Conservation (phyloP, 495 filamentous ascomycete genomes). For the Xylaria castorea region DNA sequence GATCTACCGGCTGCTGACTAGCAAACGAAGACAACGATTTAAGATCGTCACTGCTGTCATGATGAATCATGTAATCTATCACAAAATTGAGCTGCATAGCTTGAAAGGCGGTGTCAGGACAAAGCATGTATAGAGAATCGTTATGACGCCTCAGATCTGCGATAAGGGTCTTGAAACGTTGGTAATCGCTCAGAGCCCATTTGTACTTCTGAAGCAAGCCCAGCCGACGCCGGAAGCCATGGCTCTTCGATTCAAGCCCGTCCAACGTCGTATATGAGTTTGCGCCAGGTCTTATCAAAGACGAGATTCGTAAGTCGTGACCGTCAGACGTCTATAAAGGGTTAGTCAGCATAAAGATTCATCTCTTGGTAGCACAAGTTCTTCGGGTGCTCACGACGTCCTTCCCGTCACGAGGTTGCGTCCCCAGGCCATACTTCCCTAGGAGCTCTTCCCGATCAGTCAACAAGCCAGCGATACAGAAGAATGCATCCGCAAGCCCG, state of each 20-base stretch:
- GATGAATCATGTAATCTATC: neutral
- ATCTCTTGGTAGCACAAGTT: neutral
- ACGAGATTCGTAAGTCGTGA: neutral
- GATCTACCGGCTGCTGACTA: neutral
- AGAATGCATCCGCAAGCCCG: neutral
- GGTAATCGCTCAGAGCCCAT: neutral
- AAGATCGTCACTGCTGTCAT: neutral
- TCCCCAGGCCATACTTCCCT: neutral
- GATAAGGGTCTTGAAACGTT: neutral
- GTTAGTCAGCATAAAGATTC: neutral
- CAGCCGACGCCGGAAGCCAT: neutral
- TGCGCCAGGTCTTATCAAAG: neutral
- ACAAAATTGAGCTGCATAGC: neutral
- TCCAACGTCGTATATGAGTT: neutral
- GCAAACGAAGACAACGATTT: neutral
- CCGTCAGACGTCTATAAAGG: neutral
- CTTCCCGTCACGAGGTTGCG: neutral
- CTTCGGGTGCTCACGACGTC: neutral
- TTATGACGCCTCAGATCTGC: neutral
- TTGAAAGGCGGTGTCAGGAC: neutral
- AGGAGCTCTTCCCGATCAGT: neutral
- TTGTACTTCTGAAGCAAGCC: neutral
- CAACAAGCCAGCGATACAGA: neutral
- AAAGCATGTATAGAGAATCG: neutral
- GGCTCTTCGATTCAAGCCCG: neutral